These are phyloP conservation scores for Jaapia argillacea DNA, from an alignment of 768 basidiomycete species.

Conservation along the genomic window DNA sequence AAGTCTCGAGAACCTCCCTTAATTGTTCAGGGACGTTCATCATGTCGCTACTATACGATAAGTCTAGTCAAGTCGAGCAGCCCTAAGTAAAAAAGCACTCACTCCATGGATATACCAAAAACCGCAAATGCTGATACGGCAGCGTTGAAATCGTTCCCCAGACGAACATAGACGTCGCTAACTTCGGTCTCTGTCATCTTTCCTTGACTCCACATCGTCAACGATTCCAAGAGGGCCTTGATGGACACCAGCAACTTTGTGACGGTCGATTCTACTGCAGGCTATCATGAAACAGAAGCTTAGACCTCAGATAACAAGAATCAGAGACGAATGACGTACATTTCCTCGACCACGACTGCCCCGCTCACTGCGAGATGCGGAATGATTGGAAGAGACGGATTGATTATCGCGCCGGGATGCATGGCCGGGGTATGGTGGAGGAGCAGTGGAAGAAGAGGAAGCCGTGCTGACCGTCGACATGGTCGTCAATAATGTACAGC, in stretches of 20 bases:
- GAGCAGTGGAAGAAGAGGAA: no score
- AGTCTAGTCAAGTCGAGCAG: constrained; percentile 7
- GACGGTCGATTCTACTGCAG: constrained; percentile 83
- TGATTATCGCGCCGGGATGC: constrained; percentile 42
- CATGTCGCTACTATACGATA: constrained; percentile 55
- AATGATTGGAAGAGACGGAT: constrained; percentile 38
- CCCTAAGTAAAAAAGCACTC: constrained; percentile 24
- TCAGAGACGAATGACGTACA: constrained; percentile 12
- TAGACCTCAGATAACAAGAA: not conserved
- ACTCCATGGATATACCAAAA: constrained; percentile 89
- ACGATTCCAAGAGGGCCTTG: constrained; percentile 84
- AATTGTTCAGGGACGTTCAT: constrained; percentile 82
- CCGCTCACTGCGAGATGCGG: constrained; percentile 33
- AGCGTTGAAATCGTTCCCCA: constrained; percentile 96
- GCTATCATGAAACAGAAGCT: constrained; percentile 27
- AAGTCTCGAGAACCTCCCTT: constrained; percentile 80
- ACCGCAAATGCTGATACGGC: constrained; percentile 82
- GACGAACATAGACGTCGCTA: constrained; percentile 92
- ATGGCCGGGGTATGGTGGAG: no score
- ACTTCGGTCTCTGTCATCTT: constrained; percentile 70
- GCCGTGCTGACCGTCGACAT: no score
- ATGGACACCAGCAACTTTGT: constrained; percentile 91
- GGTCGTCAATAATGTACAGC: no score
- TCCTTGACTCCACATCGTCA: constrained; percentile 75
- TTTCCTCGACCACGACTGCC: constrained; percentile 26